Conservation (phyloP, 75 land plant species). For the Selaginella tamariscina region DNA sequence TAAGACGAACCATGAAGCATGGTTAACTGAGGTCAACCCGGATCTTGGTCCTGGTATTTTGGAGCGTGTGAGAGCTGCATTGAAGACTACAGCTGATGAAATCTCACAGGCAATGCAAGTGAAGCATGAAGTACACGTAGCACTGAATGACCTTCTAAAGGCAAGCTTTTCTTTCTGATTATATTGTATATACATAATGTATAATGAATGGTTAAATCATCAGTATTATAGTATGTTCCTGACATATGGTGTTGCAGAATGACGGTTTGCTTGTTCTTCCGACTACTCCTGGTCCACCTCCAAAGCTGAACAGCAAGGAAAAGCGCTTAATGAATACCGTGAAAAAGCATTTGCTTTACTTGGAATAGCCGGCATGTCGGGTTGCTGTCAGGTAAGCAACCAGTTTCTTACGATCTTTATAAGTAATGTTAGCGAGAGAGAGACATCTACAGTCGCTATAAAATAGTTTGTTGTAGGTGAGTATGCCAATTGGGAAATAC, state of each 20-base stretch:
- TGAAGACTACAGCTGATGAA: constrained; percentile 38
- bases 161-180: constrained; percentile 22
- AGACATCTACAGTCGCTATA: no score
- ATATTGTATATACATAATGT: not conserved
- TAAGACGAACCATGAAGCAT: constrained; percentile 79
- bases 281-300: constrained; percentile 49
- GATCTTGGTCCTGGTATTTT: constrained; percentile 39
- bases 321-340: constrained; percentile 29
- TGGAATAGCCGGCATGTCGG: constrained; percentile 67
- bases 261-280: constrained; percentile 74
- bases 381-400: constrained; percentile 82
- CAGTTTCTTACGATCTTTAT: no score
- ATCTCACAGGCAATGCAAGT: constrained; percentile 44
- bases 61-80: constrained; percentile 41
- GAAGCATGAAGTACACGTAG: constrained; percentile 50
- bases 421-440: no score
- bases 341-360: constrained; percentile 32
- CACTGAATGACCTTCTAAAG: constrained; percentile 63
- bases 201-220: constrained; percentile 5
- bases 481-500: constrained; percentile 57
- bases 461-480: constrained; percentile 39
- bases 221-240: not conserved
- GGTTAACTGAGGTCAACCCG: constrained; percentile 65
- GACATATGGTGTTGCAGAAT: constrained; percentile 29
- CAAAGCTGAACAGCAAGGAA: constrained; percentile 33